phyloP scores from a whole-genome alignment of 1,284 basidiomycete species.

The Boletus mariae region DNA sequence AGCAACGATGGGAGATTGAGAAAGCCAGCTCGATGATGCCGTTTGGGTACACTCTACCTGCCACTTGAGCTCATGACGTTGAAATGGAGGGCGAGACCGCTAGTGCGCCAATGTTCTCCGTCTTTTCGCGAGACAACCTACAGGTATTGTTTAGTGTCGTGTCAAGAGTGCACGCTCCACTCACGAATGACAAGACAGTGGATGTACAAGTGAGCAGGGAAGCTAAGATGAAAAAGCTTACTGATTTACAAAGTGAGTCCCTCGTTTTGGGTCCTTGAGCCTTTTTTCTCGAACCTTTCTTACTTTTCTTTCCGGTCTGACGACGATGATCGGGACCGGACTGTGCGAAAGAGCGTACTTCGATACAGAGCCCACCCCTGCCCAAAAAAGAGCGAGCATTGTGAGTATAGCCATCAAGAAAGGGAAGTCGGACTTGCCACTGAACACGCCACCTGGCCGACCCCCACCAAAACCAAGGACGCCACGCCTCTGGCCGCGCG shows the following conservation, averaged over 20 bases:
- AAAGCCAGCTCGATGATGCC: background rate
- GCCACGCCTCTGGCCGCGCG: conserved; percentile 66
- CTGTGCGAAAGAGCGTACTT: conserved; percentile 87
- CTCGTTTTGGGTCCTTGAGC: conserved; percentile 79
- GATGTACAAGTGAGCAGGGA: background rate
- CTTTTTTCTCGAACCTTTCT: conserved; percentile 80
- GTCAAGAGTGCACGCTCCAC: background rate
- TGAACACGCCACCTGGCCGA: conserved; percentile 44
- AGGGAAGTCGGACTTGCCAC: conserved; percentile 51
- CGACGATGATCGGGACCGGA: conserved; percentile 90
- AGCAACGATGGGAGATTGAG: background rate
- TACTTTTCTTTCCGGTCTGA: conserved; percentile 85
- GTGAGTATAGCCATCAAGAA: background rate
- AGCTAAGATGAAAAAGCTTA: conserved; percentile 19
- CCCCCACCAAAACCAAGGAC: conserved; percentile 52
- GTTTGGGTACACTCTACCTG: background rate
- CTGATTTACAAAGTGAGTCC: conserved; percentile 68
- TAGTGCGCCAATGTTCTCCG: conserved; percentile 6
- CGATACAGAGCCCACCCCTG: conserved; percentile 18
- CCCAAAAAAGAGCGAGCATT: background rate
- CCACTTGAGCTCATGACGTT: conserved; percentile 12
- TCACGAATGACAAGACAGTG: background rate
- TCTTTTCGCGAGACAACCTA: conserved; percentile 15
- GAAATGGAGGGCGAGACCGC: conserved; percentile 12
- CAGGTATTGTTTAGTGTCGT: conserved; percentile 5